phyloP scores from a whole-genome alignment of 805 yeast genomes.

The Hanseniaspora lachancei region DNA sequence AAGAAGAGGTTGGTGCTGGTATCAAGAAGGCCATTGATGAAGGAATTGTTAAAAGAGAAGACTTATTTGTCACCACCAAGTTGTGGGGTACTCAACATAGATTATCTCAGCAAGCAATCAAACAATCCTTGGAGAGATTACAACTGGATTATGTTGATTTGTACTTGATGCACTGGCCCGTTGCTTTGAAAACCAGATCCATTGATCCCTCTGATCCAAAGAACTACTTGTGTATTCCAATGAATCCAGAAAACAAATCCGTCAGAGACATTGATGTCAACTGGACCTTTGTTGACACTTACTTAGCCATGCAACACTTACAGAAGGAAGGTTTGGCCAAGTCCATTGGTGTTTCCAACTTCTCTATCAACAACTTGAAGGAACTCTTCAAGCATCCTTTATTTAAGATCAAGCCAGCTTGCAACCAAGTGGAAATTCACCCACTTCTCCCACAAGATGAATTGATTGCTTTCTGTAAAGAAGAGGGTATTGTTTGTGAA shows the following conservation, averaged over 20 bases:
- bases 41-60: slow-evolving; percentile 28
- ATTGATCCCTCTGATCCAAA: slow-evolving; percentile 25
- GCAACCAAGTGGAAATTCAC: slow-evolving; percentile 66
- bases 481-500: slow-evolving; percentile 44
- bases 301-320: slow-evolving; percentile 50
- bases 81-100: slow-evolving; percentile 83
- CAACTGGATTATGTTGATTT: slow-evolving; percentile 68
- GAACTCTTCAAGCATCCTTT: slow-evolving; percentile 37
- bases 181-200: slow-evolving; percentile 51
- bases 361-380: slow-evolving; percentile 40
- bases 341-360: slow-evolving; percentile 70
- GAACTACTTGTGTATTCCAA: slow-evolving; percentile 26
- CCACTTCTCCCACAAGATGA: slow-evolving; percentile 57
- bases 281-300: slow-evolving; percentile 42
- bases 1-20: slow-evolving; percentile 48
- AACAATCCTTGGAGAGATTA: slow-evolving; percentile 56
- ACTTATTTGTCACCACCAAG: slow-evolving; percentile 67
- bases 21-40: slow-evolving; percentile 19
- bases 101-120: slow-evolving; percentile 51
- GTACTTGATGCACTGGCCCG: slow-evolving; percentile 82
- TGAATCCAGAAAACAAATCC: slow-evolving; percentile 26
- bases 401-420: slow-evolving; percentile 48
- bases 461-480: slow-evolving; percentile 38
- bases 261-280: slow-evolving; percentile 29
- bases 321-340: slow-evolving; percentile 37